These are phyloP conservation scores for Candida maris DNA, from an alignment of 805 yeast species.

Conservation along the genomic window DNA sequence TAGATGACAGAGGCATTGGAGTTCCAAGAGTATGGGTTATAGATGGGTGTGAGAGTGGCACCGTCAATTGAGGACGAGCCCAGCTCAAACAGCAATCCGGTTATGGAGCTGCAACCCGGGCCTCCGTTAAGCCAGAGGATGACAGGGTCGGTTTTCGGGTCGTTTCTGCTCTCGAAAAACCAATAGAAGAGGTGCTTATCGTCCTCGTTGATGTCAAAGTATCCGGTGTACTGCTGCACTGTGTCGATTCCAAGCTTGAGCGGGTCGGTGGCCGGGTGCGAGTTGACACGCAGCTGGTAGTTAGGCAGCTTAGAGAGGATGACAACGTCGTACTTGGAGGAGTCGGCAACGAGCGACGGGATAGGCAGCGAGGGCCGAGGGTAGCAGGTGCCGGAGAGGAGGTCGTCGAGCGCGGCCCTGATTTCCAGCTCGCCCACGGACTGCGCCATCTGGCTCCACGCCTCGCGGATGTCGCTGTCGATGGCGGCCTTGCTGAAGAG, in stretches of 20 bases:
- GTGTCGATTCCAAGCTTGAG: conserved; percentile 70
- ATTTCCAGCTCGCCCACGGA: conserved; percentile 5
- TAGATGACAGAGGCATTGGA: conserved; percentile 79
- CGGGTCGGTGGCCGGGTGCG: conserved; percentile 39
- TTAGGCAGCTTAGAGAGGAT: conserved; percentile 14
- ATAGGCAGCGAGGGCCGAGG: conserved; percentile 8
- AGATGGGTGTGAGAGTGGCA: conserved; percentile 55
- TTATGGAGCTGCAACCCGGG: conserved; percentile 88
- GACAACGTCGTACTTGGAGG: conserved; percentile 8
- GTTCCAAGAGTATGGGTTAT: conserved; percentile 83
- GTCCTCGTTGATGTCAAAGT: conserved; percentile 57
- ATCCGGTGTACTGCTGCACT: conserved; percentile 82
- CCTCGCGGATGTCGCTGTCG: conserved; percentile 8
- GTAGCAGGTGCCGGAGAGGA: conserved; percentile 9
- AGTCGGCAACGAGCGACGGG: conserved; percentile 1
- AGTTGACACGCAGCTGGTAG: conserved; percentile 24
- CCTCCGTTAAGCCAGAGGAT: conserved; percentile 93
- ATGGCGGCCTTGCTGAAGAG: conserved; percentile 3
- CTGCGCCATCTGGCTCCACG: conserved; percentile 15
- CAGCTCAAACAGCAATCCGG: conserved; percentile 82
- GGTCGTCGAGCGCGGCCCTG: conserved; percentile 7
- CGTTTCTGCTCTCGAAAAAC: conserved; percentile 86
- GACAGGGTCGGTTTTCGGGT: conserved; percentile 81
- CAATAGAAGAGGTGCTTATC: conserved; percentile 83
- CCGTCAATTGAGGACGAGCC: conserved; percentile 70